Base-by-base conservation (phyloP, 2,329 filamentous ascomycete genomes). In the Colletotrichum scovillei region DNA sequence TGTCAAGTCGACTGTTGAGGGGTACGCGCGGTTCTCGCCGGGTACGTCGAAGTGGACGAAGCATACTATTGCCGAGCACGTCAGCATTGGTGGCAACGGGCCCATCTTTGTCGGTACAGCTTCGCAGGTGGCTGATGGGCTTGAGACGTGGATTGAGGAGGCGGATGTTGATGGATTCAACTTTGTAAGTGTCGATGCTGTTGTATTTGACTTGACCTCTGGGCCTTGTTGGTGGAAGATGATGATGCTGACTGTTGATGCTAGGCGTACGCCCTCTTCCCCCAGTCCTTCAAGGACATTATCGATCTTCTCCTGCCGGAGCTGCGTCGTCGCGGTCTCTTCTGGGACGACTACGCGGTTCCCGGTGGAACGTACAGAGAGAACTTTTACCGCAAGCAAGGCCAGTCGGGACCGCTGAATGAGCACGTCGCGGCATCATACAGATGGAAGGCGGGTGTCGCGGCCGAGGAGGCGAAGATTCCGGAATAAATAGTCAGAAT, bases 121-220 rank as follows among this genome's bases (percentile, higher is more conserved):
- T 0, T 80, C 86, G 19, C 88, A 90, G 75, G 91, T 94, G 1
- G 92, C 91, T 0, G 92, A 94, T 78, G 87, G 88, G 56, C 85
- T 95, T 69, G 91, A 94, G 81, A 81, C 84, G 0, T 94, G 92
- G 92, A 84, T 94, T 0, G 78, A 84, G 6, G 92, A 93, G 79
- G 92, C 91, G 0, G 92, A 93, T 75, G 88, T 94, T 1, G 92
- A 94, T 78, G 92, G 92, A 0, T 95, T 95, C 81, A 95, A 95
- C 78, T 87, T 94, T 79, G 91, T 91, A 79, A 83, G 6, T 24
- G 53, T 8, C 3, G 6, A 12, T 14, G 16, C 55, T 72, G 49
- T 38, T 30, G 30, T 38, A 3, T 38, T 38, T 4, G 12, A 16
- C 5, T 22, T 24, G 63, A 35, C 32, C 5, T 7, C 2, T 2